phyloP scores from a whole-genome alignment of 75 land plant genomes.

The Selaginella tamariscina region DNA sequence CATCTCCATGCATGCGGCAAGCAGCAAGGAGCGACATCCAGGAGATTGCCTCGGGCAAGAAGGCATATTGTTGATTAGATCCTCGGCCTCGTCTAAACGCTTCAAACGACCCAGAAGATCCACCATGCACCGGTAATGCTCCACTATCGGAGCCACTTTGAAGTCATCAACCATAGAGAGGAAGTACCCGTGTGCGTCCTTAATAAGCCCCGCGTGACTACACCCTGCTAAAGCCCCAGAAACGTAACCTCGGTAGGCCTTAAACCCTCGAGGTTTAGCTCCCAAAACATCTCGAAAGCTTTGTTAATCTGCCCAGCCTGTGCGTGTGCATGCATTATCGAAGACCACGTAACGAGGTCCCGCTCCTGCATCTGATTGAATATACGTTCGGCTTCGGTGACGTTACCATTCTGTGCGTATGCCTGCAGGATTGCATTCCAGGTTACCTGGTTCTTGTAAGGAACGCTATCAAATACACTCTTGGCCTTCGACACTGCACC shows the following conservation, averaged over 20 bases:
- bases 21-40: slow-evolving; percentile 15
- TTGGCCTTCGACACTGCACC: neutral
- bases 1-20: slow-evolving; percentile 6
- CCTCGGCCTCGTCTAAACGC: slow-evolving; percentile 8
- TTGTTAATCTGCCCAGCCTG: neutral
- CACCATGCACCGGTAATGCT: neutral
- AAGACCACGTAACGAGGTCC: neutral
- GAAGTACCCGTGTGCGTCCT: neutral
- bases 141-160: neutral
- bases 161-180: neutral
- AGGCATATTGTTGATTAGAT: slow-evolving; percentile 6
- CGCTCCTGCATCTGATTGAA: neutral
- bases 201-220: neutral
- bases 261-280: neutral
- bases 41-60: neutral
- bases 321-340: neutral
- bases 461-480: neutral
- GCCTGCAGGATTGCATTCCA: neutral
- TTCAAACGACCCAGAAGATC: neutral
- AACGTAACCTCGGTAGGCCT: neutral
- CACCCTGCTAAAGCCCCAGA: neutral
- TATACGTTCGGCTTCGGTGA: neutral
- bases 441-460: neutral
- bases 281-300: neutral
- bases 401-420: neutral